These are phyloP conservation scores for Rhizopus arrhizus DNA, from an alignment of 371 early-diverging fungal genomes.

Conservation along the genomic window DNA sequence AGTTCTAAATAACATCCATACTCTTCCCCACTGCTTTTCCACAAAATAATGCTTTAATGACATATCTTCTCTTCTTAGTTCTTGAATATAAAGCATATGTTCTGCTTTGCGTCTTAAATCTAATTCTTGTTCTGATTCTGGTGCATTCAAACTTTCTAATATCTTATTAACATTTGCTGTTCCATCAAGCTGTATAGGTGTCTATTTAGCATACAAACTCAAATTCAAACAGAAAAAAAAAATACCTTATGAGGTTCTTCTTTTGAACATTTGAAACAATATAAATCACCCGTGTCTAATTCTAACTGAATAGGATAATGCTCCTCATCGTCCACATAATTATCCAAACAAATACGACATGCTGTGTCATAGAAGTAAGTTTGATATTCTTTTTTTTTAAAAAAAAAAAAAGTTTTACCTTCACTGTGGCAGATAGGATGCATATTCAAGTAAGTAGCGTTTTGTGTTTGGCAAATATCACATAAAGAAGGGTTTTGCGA, in stretches of 20 bases:
- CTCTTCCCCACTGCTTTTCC: constrained; percentile 47
- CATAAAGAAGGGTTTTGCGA: constrained; percentile 17
- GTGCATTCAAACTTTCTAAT: constrained; percentile 19
- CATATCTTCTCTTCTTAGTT: constrained; percentile 50
- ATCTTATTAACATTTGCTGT: background rate
- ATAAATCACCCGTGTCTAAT: constrained; percentile 24
- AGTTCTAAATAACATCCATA: constrained; percentile 53
- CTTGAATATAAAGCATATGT: constrained; percentile 46
- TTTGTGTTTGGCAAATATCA: constrained; percentile 32
- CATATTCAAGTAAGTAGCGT: constrained; percentile 32
- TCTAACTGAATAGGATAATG: constrained; percentile 37
- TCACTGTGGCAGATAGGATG: constrained; percentile 17
- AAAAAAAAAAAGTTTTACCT: constrained; percentile 18
- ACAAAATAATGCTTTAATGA: constrained; percentile 41
- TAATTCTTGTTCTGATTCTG: constrained; percentile 30
- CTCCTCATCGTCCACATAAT: constrained; percentile 8
- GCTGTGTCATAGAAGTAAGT: constrained; percentile 7
- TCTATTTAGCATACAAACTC: background rate
- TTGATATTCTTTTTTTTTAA: background rate
- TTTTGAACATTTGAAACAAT: constrained; percentile 33
- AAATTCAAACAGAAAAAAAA: background rate
- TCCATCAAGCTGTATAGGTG: background rate
- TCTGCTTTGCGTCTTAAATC: constrained; percentile 50
- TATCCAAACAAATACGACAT: constrained; percentile 29
- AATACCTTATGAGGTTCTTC: constrained; percentile 23